phyloP scores from a whole-genome alignment of 495 filamentous ascomycete genomes.

The Glonium stellatum region DNA sequence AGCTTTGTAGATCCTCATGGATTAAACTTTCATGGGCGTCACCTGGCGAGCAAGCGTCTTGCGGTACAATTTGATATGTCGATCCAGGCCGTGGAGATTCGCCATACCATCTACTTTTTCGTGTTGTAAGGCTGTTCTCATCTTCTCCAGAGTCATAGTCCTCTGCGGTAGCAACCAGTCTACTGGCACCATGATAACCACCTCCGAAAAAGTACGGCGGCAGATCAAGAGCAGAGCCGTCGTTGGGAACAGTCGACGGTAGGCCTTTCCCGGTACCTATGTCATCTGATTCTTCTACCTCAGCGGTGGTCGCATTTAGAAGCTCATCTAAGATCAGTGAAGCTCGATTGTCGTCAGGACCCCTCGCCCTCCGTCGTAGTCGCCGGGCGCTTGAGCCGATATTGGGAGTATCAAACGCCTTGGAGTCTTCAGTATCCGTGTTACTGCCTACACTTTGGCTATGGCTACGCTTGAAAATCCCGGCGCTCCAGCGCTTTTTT shows the following conservation, averaged over 20 bases:
- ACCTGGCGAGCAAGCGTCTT: too few species aligned
- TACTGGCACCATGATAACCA: too few species aligned
- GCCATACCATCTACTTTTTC: too few species aligned
- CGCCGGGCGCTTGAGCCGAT: conserved; percentile 28
- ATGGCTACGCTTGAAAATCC: conserved; percentile 32
- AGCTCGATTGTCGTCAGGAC: conserved; percentile 24
- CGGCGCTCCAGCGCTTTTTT: conserved; percentile 32
- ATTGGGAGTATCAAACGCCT: conserved; percentile 25
- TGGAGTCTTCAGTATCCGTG: conserved; percentile 28
- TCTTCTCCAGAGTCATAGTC: too few species aligned
- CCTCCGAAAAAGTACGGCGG: conserved; percentile 31
- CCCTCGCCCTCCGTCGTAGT: conserved; percentile 28
- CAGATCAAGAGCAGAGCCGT: conserved; percentile 27
- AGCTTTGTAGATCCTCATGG: too few species aligned
- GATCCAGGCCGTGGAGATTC: too few species aligned
- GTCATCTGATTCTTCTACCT: conserved; percentile 27
- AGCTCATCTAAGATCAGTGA: conserved; percentile 29
- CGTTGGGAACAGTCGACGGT: conserved; percentile 27
- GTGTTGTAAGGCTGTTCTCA: too few species aligned
- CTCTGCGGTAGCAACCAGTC: too few species aligned
- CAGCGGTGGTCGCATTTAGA: conserved; percentile 21
- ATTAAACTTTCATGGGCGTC: too few species aligned
- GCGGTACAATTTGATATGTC: too few species aligned
- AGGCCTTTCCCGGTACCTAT: conserved; percentile 15
- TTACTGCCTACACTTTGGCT: conserved; percentile 34